Percentiles rank a stretch among this genome's conserved stretches.
Evolutionary conservation across 306 rosid genomes (phyloP).

Genomic region (Quercus wislizeni): DNA sequence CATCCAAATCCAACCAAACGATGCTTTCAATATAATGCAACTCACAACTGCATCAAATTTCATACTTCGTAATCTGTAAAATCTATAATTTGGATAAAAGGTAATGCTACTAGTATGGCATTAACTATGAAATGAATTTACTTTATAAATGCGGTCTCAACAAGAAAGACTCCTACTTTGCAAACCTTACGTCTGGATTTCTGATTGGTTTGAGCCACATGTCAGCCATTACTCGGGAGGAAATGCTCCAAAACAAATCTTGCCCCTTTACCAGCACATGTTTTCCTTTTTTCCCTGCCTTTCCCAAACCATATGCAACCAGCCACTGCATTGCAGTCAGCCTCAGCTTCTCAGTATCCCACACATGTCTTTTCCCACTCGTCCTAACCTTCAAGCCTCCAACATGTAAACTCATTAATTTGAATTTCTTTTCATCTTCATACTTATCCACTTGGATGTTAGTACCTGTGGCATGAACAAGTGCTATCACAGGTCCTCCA

Average conservation of each 20-base stretch:
- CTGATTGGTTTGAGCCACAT: conserved; percentile 96
- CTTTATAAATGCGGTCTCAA: not conserved
- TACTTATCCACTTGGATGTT: conserved; percentile 19
- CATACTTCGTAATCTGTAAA: not conserved
- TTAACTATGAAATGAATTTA: not conserved
- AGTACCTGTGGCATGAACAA: conserved; percentile 46
- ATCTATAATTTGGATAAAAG: not conserved
- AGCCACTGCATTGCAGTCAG: conserved; percentile 94
- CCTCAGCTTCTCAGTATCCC: conserved; percentile 77
- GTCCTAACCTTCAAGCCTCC: conserved; percentile 76
- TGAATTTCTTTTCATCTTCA: conserved; percentile 56
- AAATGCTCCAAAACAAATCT: conserved; percentile 85
- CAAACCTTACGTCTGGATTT: conserved; percentile 81
- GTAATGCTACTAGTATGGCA: not conserved
- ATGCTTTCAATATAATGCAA: not conserved
- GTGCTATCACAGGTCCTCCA: conserved; percentile 76
- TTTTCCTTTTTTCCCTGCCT: conserved; percentile 71
- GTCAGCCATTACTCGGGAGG: conserved; percentile 83
- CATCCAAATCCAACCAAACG: not conserved
- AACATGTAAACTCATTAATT: conserved; percentile 60
- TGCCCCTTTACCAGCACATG: conserved; percentile 41
- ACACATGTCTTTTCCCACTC: conserved; percentile 45
- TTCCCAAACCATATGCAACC: conserved; percentile 73
- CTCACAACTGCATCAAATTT: not conserved
- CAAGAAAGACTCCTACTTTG: conserved; percentile 17